Evolutionary conservation across 2,329 filamentous ascomycete genomes (phyloP).

Genomic region (Chrysosphaeria jannelii): DNA sequence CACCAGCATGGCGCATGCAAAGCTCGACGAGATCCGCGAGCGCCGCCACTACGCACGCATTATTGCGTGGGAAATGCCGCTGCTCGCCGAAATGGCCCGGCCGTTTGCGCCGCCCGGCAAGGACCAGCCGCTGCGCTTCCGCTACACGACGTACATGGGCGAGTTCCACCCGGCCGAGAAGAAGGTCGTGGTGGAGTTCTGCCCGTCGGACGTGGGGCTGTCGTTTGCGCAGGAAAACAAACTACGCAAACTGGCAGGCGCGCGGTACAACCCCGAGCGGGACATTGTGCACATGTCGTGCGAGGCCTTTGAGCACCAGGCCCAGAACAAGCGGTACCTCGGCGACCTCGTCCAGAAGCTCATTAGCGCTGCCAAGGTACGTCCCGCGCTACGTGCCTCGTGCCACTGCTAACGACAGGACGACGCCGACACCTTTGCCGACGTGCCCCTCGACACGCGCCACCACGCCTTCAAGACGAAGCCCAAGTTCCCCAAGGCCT

Average conservation of each 20-base stretch:
- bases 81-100: slow-evolving; percentile 63
- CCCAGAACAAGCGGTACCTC: slow-evolving; percentile 92
- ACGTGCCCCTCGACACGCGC: slow-evolving; percentile 67
- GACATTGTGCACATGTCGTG: slow-evolving; percentile 68
- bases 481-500: slow-evolving; percentile 49
- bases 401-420: slow-evolving; percentile 17
- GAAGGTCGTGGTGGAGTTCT: slow-evolving; percentile 87
- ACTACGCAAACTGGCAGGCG: slow-evolving; percentile 60
- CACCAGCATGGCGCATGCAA: slow-evolving; percentile 50
- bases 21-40: slow-evolving; percentile 70
- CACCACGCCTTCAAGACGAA: slow-evolving; percentile 44
- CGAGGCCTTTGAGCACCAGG: slow-evolving; percentile 64
- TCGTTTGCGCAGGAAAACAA: slow-evolving; percentile 40
- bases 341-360: slow-evolving; percentile 47
- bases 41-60: slow-evolving; percentile 66
- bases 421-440: slow-evolving; percentile 50
- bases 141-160: slow-evolving; percentile 90
- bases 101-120: slow-evolving; percentile 43
- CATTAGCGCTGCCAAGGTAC: slow-evolving; percentile 39
- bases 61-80: slow-evolving; percentile 84
- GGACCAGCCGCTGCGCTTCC: slow-evolving; percentile 56
- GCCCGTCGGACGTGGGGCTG: slow-evolving; percentile 39
- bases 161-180: slow-evolving; percentile 71
- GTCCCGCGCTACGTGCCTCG: background rate
- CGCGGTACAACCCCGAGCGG: slow-evolving; percentile 63